Evolutionary conservation across 176 grass and related monocot species (phyloP).

Genomic region (Zoysia japonica): DNA sequence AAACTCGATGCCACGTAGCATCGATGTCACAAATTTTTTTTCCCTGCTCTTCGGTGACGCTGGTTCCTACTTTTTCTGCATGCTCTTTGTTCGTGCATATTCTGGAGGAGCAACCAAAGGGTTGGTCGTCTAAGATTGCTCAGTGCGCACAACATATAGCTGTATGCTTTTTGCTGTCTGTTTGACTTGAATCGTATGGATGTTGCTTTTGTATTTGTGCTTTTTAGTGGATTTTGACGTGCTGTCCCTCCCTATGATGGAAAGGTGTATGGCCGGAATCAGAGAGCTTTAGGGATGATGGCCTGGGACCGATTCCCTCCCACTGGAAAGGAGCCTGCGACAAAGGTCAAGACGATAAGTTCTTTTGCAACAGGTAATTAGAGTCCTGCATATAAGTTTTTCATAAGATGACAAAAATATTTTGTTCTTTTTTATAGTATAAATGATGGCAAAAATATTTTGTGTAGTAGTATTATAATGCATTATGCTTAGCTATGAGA

Average conservation of each 20-base stretch:
- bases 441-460: too few species aligned
- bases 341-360: conserved; percentile 46
- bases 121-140: conserved; percentile 10
- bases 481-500: too few species aligned
- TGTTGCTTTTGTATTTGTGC: conserved; percentile 18
- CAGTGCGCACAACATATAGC: background rate
- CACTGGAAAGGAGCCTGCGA: conserved; percentile 84
- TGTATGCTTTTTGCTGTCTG: background rate
- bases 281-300: conserved; percentile 84
- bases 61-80: background rate
- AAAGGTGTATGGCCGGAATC: conserved; percentile 94
- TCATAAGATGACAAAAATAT: too few species aligned
- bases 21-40: too few species aligned
- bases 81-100: background rate
- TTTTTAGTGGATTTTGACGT: conserved; percentile 5
- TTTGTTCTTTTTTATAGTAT: too few species aligned
- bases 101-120: background rate
- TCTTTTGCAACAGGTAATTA: conserved; percentile 83
- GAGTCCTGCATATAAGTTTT: background rate
- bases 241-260: conserved; percentile 17
- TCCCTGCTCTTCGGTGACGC: too few species aligned
- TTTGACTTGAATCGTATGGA: background rate
- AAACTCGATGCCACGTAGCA: too few species aligned
- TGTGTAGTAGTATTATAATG: too few species aligned
- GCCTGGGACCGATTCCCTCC: conserved; percentile 61